A percentile compares a stretch with the other conserved stretches of the same genome.
Conservation (phyloP, 148 eudicot genomes). For the Fagopyrum tataricum region DNA sequence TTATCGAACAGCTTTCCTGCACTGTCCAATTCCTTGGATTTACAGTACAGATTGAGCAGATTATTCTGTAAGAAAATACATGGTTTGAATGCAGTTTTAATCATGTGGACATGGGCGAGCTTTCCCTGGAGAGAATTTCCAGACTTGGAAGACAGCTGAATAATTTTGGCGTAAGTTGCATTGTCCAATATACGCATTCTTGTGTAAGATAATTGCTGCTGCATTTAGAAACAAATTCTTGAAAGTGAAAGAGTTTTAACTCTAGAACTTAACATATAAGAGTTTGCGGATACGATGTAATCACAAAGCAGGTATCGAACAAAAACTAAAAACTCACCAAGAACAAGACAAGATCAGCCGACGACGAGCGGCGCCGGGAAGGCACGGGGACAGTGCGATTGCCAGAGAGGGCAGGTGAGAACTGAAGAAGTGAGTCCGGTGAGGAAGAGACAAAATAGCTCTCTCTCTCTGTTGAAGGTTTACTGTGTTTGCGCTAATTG, state of each 20-base stretch:
- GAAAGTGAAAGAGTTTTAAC: not conserved
- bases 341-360: no score
- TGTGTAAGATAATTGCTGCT: not conserved
- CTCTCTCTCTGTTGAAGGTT: no score
- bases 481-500: no score
- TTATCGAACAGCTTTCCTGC: slow-evolving; percentile 23
- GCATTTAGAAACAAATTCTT: not conserved
- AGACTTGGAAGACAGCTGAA: slow-evolving; percentile 15
- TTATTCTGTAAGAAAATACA: slow-evolving; percentile 19
- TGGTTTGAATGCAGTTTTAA: slow-evolving; percentile 22
- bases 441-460: no score
- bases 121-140: slow-evolving; percentile 20
- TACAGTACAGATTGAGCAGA: slow-evolving; percentile 20
- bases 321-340: no score
- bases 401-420: no score
- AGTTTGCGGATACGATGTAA: no score
- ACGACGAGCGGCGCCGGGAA: no score
- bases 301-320: no score
- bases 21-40: slow-evolving; percentile 12
- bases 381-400: no score
- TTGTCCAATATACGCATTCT: slow-evolving; percentile 12
- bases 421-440: no score
- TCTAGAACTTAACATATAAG: no score
- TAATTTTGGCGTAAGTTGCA: slow-evolving; percentile 18
- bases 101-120: slow-evolving; percentile 21